Evolutionary conservation across 1,284 basidiomycete species (phyloP).

Genomic region (Pseudomicrostroma phylloplanum): DNA sequence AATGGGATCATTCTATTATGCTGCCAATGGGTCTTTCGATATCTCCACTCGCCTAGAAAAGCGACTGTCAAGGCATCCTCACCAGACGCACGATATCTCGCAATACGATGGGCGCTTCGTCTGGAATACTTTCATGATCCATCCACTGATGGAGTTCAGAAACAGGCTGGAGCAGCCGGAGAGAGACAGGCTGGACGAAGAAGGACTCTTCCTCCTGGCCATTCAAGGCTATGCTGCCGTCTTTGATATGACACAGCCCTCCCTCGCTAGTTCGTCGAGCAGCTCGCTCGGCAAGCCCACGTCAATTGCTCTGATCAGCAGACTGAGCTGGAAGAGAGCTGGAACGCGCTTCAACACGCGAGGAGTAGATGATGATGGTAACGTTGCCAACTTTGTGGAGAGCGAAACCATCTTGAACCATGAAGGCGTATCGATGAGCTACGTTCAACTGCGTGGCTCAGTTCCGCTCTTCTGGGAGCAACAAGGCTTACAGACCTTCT

Average conservation of each 20-base stretch:
- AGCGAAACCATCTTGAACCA: slow-evolving; percentile 85
- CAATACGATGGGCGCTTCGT: slow-evolving; percentile 54
- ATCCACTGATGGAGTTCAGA: slow-evolving; percentile 72
- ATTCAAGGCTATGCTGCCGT: slow-evolving; percentile 86
- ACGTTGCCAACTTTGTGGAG: slow-evolving; percentile 96
- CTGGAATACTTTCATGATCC: slow-evolving; percentile 78
- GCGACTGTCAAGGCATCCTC: slow-evolving; percentile 29
- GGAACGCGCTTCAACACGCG: slow-evolving; percentile 96
- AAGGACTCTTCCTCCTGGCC: slow-evolving; percentile 60
- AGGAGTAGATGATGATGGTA: slow-evolving; percentile 94
- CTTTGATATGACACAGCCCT: slow-evolving; percentile 57
- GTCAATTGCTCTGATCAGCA: slow-evolving; percentile 72
- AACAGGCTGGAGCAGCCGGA: slow-evolving; percentile 66
- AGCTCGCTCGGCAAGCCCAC: slow-evolving; percentile 26
- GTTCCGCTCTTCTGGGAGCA: slow-evolving; percentile 88
- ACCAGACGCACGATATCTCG: slow-evolving; percentile 50
- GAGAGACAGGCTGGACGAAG: slow-evolving; percentile 62
- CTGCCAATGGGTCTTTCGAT: slow-evolving; percentile 75
- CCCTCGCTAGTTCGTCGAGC: slow-evolving; percentile 9
- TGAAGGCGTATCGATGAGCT: slow-evolving; percentile 76
- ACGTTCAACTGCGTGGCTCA: slow-evolving; percentile 85
- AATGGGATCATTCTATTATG: slow-evolving; percentile 88
- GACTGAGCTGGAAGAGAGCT: slow-evolving; percentile 87
- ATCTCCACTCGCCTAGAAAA: slow-evolving; percentile 53
- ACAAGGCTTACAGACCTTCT: slow-evolving; percentile 64